A percentile compares a stretch with the other conserved stretches of the same genome.
Conservation (phyloP, 108 stramenopile species). For the Conticribra weissflogii region DNA sequence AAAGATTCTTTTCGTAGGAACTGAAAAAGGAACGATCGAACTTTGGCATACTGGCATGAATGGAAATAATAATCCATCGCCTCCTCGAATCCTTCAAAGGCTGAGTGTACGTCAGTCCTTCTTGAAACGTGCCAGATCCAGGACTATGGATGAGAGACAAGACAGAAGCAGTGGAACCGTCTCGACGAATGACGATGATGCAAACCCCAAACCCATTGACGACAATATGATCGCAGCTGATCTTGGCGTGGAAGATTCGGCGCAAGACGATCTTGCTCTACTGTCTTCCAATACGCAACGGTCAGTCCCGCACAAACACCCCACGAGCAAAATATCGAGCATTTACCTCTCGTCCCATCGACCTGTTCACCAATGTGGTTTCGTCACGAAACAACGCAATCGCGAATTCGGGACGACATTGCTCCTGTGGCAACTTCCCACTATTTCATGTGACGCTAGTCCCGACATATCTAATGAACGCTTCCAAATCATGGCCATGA, state of each 20-base stretch:
- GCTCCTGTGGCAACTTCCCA: slow-evolving; percentile 52
- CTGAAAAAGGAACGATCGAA: slow-evolving; percentile 53
- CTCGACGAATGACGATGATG: not conserved
- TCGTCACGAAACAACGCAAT: slow-evolving; percentile 65
- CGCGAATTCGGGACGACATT: slow-evolving; percentile 52
- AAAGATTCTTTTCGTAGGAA: slow-evolving; percentile 52
- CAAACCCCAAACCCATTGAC: slow-evolving; percentile 2
- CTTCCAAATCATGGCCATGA: slow-evolving; percentile 53
- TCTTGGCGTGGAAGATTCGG: not conserved
- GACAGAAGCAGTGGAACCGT: not conserved
- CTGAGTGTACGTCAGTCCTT: slow-evolving; percentile 38
- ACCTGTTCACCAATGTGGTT: slow-evolving; percentile 51
- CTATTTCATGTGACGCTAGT: slow-evolving; percentile 8
- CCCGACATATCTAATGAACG: not conserved
- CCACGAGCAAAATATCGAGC: slow-evolving; percentile 39
- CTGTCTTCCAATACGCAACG: slow-evolving; percentile 7
- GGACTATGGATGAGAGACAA: slow-evolving; percentile 25
- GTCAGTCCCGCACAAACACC: slow-evolving; percentile 45
- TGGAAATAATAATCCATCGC: not conserved
- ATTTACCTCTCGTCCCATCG: slow-evolving; percentile 51
- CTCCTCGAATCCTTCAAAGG: slow-evolving; percentile 22
- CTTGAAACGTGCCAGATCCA: slow-evolving; percentile 27
- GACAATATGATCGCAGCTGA: slow-evolving; percentile 1
- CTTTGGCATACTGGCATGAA: slow-evolving; percentile 48
- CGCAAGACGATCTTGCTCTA: slow-evolving; percentile 37